Percentiles rank a stretch among this genome's conserved stretches.
These are phyloP conservation scores for Globisporangium yorkense DNA, from an alignment of 352 stramenopile species.

Conservation along the genomic window DNA sequence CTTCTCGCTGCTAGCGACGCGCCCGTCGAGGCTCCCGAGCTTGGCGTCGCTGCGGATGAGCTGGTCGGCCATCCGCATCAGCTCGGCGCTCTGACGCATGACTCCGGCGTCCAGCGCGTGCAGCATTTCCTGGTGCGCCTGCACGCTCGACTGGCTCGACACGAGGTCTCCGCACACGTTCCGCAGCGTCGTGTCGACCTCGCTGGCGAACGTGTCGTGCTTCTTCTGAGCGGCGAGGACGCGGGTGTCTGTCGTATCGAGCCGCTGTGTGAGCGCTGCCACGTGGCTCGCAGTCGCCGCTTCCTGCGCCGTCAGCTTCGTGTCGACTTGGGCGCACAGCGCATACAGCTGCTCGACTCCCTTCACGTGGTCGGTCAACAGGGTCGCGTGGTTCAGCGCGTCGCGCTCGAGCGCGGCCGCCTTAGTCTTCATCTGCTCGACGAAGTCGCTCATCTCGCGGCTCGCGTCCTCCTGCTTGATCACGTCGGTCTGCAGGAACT, in stretches of 20 bases:
- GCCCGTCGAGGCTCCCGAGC: slow-evolving; percentile 30
- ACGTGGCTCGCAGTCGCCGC: slow-evolving; percentile 14
- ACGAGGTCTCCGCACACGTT: slow-evolving; percentile 24
- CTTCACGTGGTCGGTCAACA: slow-evolving; percentile 20
- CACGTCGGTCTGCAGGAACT: slow-evolving; percentile 41
- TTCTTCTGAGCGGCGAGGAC: slow-evolving; percentile 11
- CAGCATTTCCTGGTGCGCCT: slow-evolving; percentile 29
- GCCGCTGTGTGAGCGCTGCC: slow-evolving; percentile 14
- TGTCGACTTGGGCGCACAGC: slow-evolving; percentile 18
- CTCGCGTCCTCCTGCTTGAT: slow-evolving; percentile 35
- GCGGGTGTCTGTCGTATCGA: slow-evolving; percentile 19
- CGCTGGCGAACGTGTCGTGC: slow-evolving; percentile 20
- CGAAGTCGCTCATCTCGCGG: slow-evolving; percentile 22
- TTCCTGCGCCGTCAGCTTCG: slow-evolving; percentile 23
- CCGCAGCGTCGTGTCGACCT: slow-evolving; percentile 26
- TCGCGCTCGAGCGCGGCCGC: slow-evolving; percentile 17
- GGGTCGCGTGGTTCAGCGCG: slow-evolving; percentile 11
- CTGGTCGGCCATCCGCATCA: slow-evolving; percentile 24
- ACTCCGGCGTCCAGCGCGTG: slow-evolving; percentile 19
- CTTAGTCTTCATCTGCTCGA: slow-evolving; percentile 24
- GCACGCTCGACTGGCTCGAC: slow-evolving; percentile 19
- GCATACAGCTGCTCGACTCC: slow-evolving; percentile 27
- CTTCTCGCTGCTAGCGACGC: slow-evolving; percentile 39
- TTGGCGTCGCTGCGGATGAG: slow-evolving; percentile 23
- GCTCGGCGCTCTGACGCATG: slow-evolving; percentile 26